A percentile compares a stretch with the other conserved stretches of the same genome.
These are phyloP conservation scores for Monascus ruber DNA, from an alignment of 2,329 filamentous ascomycete species.

Conservation along the genomic window DNA sequence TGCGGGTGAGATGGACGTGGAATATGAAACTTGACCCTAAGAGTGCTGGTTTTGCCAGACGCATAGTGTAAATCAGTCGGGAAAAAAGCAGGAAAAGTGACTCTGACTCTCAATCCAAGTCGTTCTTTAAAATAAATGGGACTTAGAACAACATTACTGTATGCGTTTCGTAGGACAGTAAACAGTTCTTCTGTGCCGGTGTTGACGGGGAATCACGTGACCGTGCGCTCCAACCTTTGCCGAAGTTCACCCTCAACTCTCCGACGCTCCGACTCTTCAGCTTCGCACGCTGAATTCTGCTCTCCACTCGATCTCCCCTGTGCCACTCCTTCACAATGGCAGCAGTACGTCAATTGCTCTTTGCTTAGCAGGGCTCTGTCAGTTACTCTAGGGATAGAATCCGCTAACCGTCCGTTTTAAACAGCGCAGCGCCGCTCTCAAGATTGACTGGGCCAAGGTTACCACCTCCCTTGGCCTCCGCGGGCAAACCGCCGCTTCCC, in stretches of 20 bases:
- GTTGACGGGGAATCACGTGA: conserved; percentile 16
- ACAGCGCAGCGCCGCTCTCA: conserved; percentile 93
- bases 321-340: conserved; percentile 29
- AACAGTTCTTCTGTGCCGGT: too few relatives aligned
- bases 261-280: conserved; percentile 15
- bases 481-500: conserved; percentile 81
- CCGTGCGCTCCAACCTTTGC: conserved; percentile 27
- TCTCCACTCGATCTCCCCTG: conserved; percentile 16
- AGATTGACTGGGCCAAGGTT: conserved; percentile 98
- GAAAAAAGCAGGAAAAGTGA: conserved; percentile 1
- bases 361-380: background rate
- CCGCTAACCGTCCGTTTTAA: conserved; percentile 17
- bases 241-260: conserved; percentile 24
- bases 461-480: conserved; percentile 88
- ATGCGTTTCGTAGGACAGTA: too few relatives aligned
- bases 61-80: conserved; percentile 27
- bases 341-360: conserved; percentile 22
- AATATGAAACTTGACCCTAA: conserved; percentile 14
- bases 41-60: conserved; percentile 12
- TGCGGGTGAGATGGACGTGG: conserved; percentile 19
- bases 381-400: conserved; percentile 10
- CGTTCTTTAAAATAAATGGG: background rate
- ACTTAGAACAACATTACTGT: too few relatives aligned
- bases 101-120: conserved; percentile 2
- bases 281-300: conserved; percentile 23